A percentile compares a stretch with the other conserved stretches of the same genome.
Conservation (phyloP, 345 rosid genomes). For the Eucalyptus sp. region DNA sequence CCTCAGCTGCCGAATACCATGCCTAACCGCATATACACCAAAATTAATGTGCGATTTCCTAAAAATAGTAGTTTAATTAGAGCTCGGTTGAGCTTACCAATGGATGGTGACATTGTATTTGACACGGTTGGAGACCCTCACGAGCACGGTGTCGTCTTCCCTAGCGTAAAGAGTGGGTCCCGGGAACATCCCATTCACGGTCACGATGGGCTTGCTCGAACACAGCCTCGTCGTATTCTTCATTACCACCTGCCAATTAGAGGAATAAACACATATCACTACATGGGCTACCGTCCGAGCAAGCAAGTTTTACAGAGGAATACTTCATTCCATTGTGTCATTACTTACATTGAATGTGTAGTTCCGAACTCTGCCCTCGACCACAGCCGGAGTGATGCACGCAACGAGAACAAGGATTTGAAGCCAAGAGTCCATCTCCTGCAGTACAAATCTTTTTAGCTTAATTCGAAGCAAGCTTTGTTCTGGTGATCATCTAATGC, state of each 20-base stretch:
- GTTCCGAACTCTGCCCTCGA: constrained; percentile 42
- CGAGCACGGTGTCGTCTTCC: constrained; percentile 77
- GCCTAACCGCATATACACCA: constrained; percentile 26
- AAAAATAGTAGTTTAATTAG: not conserved
- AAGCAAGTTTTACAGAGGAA: not conserved
- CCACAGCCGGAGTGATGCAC: constrained; percentile 32
- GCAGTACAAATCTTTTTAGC: not conserved
- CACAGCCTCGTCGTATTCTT: constrained; percentile 60
- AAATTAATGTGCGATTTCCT: not conserved
- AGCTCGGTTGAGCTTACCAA: constrained; percentile 30
- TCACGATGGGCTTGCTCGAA: constrained; percentile 67
- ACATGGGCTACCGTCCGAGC: not conserved
- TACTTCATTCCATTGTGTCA: not conserved
- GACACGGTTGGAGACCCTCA: constrained; percentile 73
- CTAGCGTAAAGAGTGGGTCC: constrained; percentile 89
- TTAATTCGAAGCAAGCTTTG: not conserved
- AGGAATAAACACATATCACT: not conserved
- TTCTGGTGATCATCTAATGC: not conserved
- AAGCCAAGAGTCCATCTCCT: constrained; percentile 18
- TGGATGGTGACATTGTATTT: constrained; percentile 78
- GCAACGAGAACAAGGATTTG: constrained; percentile 28
- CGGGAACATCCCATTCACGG: constrained; percentile 76
- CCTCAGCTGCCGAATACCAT: constrained; percentile 66
- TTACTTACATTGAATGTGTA: constrained; percentile 65
- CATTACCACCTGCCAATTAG: constrained; percentile 44